These are phyloP conservation scores for Senna siamea DNA, from an alignment of 306 rosid species.

Conservation along the genomic window DNA sequence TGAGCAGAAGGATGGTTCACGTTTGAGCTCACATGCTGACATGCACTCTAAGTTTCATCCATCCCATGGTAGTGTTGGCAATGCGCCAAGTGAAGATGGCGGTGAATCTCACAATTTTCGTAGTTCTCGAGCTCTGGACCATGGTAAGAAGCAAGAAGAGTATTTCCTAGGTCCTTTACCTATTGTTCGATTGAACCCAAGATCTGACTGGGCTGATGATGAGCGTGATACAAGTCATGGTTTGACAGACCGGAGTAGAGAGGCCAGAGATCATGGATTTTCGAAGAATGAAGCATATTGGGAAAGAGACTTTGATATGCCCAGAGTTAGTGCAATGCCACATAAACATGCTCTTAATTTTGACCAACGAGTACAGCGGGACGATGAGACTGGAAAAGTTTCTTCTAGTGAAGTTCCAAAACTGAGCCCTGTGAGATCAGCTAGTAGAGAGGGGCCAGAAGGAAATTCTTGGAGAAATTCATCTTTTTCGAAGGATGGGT, in stretches of 20 bases:
- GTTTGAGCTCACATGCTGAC: conserved; percentile 45
- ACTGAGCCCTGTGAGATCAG: conserved; percentile 58
- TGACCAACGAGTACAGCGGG: conserved; percentile 70
- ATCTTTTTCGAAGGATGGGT: conserved; percentile 57
- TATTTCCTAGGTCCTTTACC: conserved; percentile 81
- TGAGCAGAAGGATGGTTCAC: conserved; percentile 53
- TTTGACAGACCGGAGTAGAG: conserved; percentile 63
- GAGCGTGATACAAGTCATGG: conserved; percentile 93
- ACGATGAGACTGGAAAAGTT: conserved; percentile 79
- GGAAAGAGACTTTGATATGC: conserved; percentile 86
- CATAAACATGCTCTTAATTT: conserved; percentile 59
- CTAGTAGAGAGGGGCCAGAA: conserved; percentile 68
- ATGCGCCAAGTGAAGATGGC: conserved; percentile 42
- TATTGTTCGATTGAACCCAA: conserved; percentile 65
- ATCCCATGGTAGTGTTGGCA: conserved; percentile 36
- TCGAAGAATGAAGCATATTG: conserved; percentile 67
- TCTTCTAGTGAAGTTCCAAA: conserved; percentile 70
- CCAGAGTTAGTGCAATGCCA: conserved; percentile 67
- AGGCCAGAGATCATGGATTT: conserved; percentile 71
- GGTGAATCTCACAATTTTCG: conserved; percentile 40
- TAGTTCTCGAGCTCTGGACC: conserved; percentile 45
- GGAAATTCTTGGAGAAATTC: conserved; percentile 70
- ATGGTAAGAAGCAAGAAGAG: conserved; percentile 65
- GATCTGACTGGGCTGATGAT: conserved; percentile 98
- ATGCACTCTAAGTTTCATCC: conserved; percentile 48